These are phyloP conservation scores for Trichoderma pleuroti DNA, from an alignment of 2,329 filamentous ascomycete species.

Conservation along the genomic window DNA sequence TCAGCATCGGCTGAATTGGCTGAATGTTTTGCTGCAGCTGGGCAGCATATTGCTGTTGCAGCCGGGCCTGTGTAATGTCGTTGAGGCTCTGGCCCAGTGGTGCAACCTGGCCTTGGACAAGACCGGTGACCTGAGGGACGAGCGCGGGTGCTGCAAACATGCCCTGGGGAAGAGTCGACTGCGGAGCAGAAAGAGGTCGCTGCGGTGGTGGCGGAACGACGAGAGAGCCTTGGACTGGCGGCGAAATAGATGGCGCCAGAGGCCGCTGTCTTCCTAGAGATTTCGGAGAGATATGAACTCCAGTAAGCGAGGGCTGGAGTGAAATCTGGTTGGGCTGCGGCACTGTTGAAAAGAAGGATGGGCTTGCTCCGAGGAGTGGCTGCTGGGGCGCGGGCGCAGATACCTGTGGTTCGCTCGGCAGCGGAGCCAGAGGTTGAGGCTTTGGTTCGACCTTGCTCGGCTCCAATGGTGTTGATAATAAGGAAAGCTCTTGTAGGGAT, in stretches of 20 bases:
- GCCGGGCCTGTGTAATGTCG: conserved; percentile 64
- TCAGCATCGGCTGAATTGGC: conserved; percentile 38
- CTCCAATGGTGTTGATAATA: conserved; percentile 51
- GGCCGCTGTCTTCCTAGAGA: conserved; percentile 61
- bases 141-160: conserved; percentile 71
- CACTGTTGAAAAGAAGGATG: conserved; percentile 52
- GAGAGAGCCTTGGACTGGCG: conserved; percentile 50
- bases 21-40: conserved; percentile 45
- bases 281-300: conserved; percentile 25
- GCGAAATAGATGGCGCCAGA: conserved; percentile 56
- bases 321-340: conserved; percentile 19
- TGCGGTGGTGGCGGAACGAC: conserved; percentile 76
- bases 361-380: conserved; percentile 53
- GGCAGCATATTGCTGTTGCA: conserved; percentile 58
- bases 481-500: conserved; percentile 58
- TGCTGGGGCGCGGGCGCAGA: conserved; percentile 27
- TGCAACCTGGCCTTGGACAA: conserved; percentile 58
- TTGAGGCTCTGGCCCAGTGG: conserved; percentile 72
- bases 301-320: neutral
- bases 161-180: conserved; percentile 66
- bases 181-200: conserved; percentile 82
- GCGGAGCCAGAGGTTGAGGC: conserved; percentile 22
- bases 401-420: neutral
- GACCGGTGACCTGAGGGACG: conserved; percentile 81
- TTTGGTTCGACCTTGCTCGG: conserved; percentile 41